These are phyloP conservation scores for Tricharina praecox DNA, from an alignment of 495 filamentous ascomycete species.

Conservation along the genomic window DNA sequence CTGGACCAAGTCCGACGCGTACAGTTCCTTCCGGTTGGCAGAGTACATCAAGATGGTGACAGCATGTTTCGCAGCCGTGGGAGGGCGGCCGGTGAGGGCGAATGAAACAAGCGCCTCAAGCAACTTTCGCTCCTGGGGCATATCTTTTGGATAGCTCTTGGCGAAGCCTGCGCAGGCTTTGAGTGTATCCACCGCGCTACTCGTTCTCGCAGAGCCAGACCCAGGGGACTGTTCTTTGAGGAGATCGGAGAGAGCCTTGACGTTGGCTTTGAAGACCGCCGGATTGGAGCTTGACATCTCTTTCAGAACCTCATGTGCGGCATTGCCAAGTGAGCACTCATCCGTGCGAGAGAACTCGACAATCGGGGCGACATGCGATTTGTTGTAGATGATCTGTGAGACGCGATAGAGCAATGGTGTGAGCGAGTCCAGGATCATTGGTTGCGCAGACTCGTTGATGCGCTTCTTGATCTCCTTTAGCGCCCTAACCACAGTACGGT, in stretches of 20 bases:
- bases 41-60: constrained; percentile 67
- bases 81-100: constrained; percentile 62
- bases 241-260: constrained; percentile 77
- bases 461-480: constrained; percentile 80
- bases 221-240: constrained; percentile 61
- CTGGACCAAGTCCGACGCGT: constrained; percentile 64
- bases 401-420: constrained; percentile 70
- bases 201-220: constrained; percentile 45
- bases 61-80: constrained; percentile 78
- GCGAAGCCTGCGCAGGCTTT: constrained; percentile 87
- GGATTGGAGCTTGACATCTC: constrained; percentile 82
- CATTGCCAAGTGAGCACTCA: constrained; percentile 53
- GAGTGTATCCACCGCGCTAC: constrained; percentile 63
- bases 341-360: constrained; percentile 72
- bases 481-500: constrained; percentile 71
- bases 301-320: constrained; percentile 79
- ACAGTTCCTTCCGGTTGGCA: constrained; percentile 67
- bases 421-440: constrained; percentile 56
- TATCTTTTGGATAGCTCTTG: constrained; percentile 62
- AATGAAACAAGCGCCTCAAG: constrained; percentile 61
- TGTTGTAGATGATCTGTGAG: constrained; percentile 74
- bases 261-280: constrained; percentile 75
- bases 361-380: constrained; percentile 78
- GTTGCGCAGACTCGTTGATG: constrained; percentile 41
- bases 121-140: constrained; percentile 75